Evolutionary conservation across 495 filamentous ascomycete genomes (phyloP), one percentile per base, ranked within the genome.

Genomic region (Talaromyces borbonicus): DNA sequence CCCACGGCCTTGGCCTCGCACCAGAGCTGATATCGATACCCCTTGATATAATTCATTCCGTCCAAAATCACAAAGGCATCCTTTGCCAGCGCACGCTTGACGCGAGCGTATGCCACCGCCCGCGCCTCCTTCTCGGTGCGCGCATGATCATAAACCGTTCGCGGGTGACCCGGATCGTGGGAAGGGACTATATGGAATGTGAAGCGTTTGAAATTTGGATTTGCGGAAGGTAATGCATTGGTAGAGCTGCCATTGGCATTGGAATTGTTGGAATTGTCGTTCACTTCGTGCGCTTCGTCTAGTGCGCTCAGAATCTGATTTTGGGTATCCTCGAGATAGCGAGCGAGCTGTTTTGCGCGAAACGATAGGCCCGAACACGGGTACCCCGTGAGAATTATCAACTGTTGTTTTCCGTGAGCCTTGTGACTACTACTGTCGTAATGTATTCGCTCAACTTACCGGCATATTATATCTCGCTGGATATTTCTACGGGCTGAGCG

Each of bases 31-130:
- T 98, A 98, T 32, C 92, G 74, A 72, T 85, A 96, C 18, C 92
- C 92, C 63, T 98, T 98, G 66, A 98, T 98, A 65, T 97, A 97
- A 58, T 97, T 96, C 58, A 90, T 75, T 5, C 84, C 84, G 63
- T 95, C 89, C 5, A 89, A 75, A 36, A 98, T 79, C 47, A 97
- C 88, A 48, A 98, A 81, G 53, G 84, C 86, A 52, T 88, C 81
- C 22, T 76, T 75, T 15, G 76, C 77, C 22, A 98, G 73, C 29
- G 75, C 73, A 29, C 92, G 78, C 69, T 95, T 96, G 23, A 94
- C 79, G 32, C 90, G 85, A 22, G 81, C 85, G 59, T 85, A 92
- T 25, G 84, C 75, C 9, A 85, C 75, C 2, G 88, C 90, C n/a
- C 92, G 81, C 1, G 88, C 87, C 60, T 93, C 84, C 62, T 98